phyloP scores from a whole-genome alignment of 192 early-diverging fungal genomes.

The Spinellus fusiger region DNA sequence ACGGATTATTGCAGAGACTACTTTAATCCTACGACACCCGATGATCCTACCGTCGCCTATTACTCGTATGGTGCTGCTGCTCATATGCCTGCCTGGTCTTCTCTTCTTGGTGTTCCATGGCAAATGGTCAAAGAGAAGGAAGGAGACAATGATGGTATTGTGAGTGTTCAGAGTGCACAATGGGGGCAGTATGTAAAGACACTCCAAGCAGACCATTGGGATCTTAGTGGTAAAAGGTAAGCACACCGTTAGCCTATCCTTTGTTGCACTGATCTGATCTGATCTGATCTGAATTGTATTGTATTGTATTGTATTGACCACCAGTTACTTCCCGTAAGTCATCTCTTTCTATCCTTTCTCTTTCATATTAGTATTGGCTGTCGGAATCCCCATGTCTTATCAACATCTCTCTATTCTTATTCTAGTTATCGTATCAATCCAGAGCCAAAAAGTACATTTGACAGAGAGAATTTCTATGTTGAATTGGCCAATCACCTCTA shows the following conservation, averaged over 20 bases:
- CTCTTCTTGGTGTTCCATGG: conserved; percentile 68
- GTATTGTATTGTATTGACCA: neutral
- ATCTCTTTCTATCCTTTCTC: too few species aligned
- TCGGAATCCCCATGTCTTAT: too few species aligned
- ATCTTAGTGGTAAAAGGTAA: conserved; percentile 50
- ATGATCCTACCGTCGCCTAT: conserved; percentile 72
- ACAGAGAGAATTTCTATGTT: conserved; percentile 26
- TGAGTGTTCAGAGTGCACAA: conserved; percentile 71
- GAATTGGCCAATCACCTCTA: conserved; percentile 25
- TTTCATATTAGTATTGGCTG: too few species aligned
- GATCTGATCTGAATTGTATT: neutral
- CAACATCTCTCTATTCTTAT: neutral
- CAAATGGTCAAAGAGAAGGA: conserved; percentile 72
- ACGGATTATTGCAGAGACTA: conserved; percentile 75
- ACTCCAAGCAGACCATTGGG: conserved; percentile 85
- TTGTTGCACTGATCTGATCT: neutral
- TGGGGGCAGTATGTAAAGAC: conserved; percentile 88
- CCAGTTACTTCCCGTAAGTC: too few species aligned
- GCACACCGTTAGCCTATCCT: neutral
- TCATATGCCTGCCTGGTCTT: conserved; percentile 56
- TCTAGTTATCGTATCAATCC: neutral
- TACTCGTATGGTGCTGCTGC: conserved; percentile 75
- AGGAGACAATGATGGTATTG: conserved; percentile 91
- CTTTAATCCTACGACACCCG: conserved; percentile 86
- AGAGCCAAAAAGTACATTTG: conserved; percentile 10